Evolutionary conservation across 768 basidiomycete genomes (phyloP), one percentile per base, ranked within the genome.

Genomic region (Lyophyllum atratum): DNA sequence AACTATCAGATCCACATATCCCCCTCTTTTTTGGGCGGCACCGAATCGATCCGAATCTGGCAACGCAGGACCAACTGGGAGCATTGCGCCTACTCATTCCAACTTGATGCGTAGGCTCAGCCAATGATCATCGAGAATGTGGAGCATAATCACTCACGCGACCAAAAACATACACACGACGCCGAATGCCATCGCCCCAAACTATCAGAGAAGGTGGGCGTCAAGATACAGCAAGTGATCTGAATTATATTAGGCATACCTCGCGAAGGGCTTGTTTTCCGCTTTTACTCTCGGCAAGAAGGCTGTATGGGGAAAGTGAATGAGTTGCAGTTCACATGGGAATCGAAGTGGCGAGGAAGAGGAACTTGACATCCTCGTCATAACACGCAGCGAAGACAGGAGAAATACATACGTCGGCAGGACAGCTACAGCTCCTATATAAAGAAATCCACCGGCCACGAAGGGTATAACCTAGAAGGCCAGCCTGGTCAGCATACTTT

Each of bases 341-440:
- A 22, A 31, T 6, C 11, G 6, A 31, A 31, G 29, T 31, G 11
- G 29, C n/a, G 28, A 6, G 24, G 22, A 29, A 21, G 19, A 47
- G 14, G 6, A 49, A 19, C 15, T 37, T 10, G 40, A 52, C 28
- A 25, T 24, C 5, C 37, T 33, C 49, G 62, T 29, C n/a, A 46
- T 9, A 28, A 15, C 34, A 24, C 24, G 37, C 22, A 21, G 17
- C 25, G 25, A 40, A 29, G 24, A 45, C 24, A 40, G n/a, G 33
- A 52, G 54, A 59, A 58, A 56, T 19, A 80, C 90, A 67, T 80
- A 93, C 91, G 90, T 92, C 64, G 93, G 93, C 58, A 95, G 76
- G 58, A 95, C 93, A 47, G 93, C 92, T 55, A 95, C 94, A 28
- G 92, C 91, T 25, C 93, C 94, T 67, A 96, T 95, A 73, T 95